Evolutionary conservation across 2,329 filamentous ascomycete genomes (phyloP), one percentile per base, ranked within the genome.

Genomic region (Hypoxylon sp.): DNA sequence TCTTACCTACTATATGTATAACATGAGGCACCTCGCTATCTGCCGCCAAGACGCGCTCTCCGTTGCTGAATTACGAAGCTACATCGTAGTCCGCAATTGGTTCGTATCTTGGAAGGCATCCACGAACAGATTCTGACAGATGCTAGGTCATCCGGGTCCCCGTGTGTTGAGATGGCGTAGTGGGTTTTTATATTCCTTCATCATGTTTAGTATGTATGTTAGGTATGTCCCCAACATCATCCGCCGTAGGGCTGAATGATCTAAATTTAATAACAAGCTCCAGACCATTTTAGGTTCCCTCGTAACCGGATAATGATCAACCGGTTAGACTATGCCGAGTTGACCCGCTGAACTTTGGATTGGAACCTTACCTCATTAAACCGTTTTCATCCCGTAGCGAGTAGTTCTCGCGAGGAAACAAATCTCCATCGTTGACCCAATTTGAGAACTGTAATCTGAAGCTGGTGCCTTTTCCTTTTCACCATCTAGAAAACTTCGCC

Each of bases 161-260:
- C 12, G 25, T 43, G 27, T 34, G 29, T 27, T 54, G 21, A 30
- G 6, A 7, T 29, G 16, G 43, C 7, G 12, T 4, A 19, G 16
- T 37, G 14, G 7, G 7, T n/a, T 53, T 58, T n/a, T 48, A 57
- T 45, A 59, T 45, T 29, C 48, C 23, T 30, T 41, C 16, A 9
- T 16, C 29, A 27, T 47, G 2, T 29, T 6, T 56, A 27, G 25
- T 27, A 27, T 27, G 3, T 6, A 27, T 27, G 3, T 27, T 27
- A 6, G 3, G 25, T 16, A 30, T 47, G 47, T 37, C 53, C 19
- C 29, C 37, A n/a, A 21, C 19, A 37, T 39, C 30, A 25, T 37
- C 19, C 11, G n/a, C 47, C 45, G 19, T 69, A 69, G 66, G 66
- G 66, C 66, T 69, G 66, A 69, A 29, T 41, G 63, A 63, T 66